A percentile compares a stretch with the other conserved stretches of the same genome.
phyloP scores from a whole-genome alignment of 1,284 basidiomycete species.

The Apiotrichum montevideense region DNA sequence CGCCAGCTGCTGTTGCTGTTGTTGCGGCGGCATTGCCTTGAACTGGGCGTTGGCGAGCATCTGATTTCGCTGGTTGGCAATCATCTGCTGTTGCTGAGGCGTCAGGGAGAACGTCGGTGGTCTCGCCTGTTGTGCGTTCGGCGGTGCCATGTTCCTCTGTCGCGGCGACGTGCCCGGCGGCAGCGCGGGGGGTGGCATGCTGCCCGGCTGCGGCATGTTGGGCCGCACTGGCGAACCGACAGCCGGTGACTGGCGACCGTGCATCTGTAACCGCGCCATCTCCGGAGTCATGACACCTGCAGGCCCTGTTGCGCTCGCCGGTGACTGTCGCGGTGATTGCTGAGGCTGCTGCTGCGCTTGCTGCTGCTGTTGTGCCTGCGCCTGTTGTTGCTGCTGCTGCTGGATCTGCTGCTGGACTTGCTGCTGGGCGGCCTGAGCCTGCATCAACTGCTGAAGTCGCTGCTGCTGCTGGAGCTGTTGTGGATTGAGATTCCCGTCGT shows the following conservation, averaged over 20 bases:
- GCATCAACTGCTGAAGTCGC: conserved; percentile 15
- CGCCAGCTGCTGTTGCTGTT: conserved; percentile 33
- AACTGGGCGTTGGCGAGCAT: conserved; percentile 24
- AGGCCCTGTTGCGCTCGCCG: background rate
- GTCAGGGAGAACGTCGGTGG: conserved; percentile 12
- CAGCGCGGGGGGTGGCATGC: conserved; percentile 18
- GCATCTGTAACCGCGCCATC: conserved; percentile 19
- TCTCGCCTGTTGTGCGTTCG: background rate
- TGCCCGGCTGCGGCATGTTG: conserved; percentile 13
- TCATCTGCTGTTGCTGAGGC: conserved; percentile 34
- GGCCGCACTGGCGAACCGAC: conserved; percentile 16
- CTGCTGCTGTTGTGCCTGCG: conserved; percentile 18
- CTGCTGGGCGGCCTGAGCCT: conserved; percentile 9
- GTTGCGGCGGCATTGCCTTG: conserved; percentile 26
- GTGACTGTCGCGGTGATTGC: conserved; percentile 4
- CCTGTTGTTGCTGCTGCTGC: conserved; percentile 13
- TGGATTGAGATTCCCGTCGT: background rate
- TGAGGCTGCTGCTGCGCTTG: conserved; percentile 10
- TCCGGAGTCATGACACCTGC: conserved; percentile 14
- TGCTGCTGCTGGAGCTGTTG: conserved; percentile 16
- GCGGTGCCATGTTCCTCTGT: conserved; percentile 11
- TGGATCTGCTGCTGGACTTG: conserved; percentile 17
- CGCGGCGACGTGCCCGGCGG: conserved; percentile 17
- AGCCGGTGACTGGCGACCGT: conserved; percentile 20
- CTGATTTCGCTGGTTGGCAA: conserved; percentile 20